These are phyloP conservation scores for Phytophthora foliorum DNA, from an alignment of 352 stramenopile genomes.

Conservation along the genomic window DNA sequence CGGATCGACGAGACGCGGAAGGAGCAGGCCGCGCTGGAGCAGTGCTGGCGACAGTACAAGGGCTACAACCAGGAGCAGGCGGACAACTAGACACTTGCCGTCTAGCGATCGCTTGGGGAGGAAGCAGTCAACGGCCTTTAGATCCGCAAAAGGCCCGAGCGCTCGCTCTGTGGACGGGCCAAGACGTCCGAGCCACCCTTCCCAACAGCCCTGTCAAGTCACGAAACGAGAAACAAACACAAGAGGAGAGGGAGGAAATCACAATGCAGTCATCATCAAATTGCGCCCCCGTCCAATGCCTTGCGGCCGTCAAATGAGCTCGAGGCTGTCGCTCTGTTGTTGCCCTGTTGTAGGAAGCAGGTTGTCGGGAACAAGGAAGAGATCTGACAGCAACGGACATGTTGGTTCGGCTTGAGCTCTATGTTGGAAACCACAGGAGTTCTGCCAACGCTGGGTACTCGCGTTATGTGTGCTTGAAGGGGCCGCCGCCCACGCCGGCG, in stretches of 20 bases:
- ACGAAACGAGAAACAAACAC: slow-evolving; percentile 25
- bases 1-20: slow-evolving; percentile 87
- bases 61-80: slow-evolving; percentile 46
- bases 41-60: slow-evolving; percentile 90
- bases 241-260: slow-evolving; percentile 33
- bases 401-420: not conserved
- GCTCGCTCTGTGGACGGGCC: not conserved
- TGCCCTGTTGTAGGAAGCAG: not conserved
- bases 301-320: slow-evolving; percentile 4
- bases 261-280: slow-evolving; percentile 42
- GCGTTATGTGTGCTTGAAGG: slow-evolving; percentile 68
- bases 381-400: not conserved
- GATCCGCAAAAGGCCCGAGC: slow-evolving; percentile 35
- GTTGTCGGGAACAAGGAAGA: not conserved
- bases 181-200: not conserved
- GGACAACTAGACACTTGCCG: slow-evolving; percentile 35
- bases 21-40: slow-evolving; percentile 86
- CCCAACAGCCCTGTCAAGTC: slow-evolving; percentile 8
- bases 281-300: slow-evolving; percentile 5
- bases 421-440: not conserved
- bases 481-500: slow-evolving; percentile 77
- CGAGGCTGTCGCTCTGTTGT: slow-evolving; percentile 5
- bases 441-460: not conserved
- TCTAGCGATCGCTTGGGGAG: not conserved
- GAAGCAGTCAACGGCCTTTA: slow-evolving; percentile 28